Base-by-base conservation (phyloP, 345 rosid species). In the Euphorbia peplus region DNA sequence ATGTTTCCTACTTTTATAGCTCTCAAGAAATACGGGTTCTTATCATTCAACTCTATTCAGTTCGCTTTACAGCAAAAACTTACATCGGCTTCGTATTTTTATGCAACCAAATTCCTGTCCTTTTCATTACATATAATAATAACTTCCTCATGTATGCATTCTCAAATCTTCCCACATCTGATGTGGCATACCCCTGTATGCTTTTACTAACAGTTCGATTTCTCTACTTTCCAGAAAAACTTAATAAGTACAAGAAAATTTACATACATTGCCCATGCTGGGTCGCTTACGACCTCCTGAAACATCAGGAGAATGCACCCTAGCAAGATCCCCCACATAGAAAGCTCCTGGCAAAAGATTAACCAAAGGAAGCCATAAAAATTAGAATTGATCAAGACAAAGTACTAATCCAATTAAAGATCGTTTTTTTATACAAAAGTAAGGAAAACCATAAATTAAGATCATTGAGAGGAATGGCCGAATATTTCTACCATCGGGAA, bases 231-330 rank as follows among this genome's bases (percentile, higher is more conserved):
- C 1, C 10, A 16, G 15, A 67, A 13, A 59, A 58, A 13, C 46
- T 46, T 59, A 32, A 74, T 48, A 60, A 21, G 58, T 15, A 37
- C 9, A 7, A 51, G 58, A 47, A 79, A 69, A 60, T 67, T 61
- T 76, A 82, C 97, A 83, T 82, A 93, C 98, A 77, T 82, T 68
- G 63, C 81, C 69, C 69, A 76, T 76, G 63, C 62, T 65, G 35
- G 72, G 64, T 56, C 71, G 86, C 84, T 73, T 87, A 59, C 56
- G 79, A 69, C 64, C 67, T 69, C 81, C 89, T 77, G 87, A 70
- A 37, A 72, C 58, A 60, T 83, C 82, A 42, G 83, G 81, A 74
- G 83, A 75, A 44, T 68, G 85, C 29, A 73, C 4, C 75, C 77
- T 75, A 74, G 73, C 79, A 73, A 86, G 81, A 79, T 83, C 83